Evolutionary conservation across 2,329 filamentous ascomycete genomes (phyloP).

Genomic region (Colletotrichum sp.): DNA sequence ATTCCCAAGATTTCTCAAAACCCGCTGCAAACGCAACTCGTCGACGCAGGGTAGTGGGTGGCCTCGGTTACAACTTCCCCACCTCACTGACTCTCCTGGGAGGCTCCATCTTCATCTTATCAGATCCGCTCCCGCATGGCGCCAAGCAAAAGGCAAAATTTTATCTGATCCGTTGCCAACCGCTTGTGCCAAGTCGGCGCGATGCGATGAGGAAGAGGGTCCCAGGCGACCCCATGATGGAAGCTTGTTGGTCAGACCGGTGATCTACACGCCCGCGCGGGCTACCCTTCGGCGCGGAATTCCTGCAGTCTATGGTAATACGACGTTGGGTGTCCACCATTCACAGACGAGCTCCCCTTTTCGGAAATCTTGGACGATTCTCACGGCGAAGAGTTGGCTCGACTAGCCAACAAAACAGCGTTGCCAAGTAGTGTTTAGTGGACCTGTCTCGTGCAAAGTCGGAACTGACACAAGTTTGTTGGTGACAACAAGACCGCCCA

Average conservation of each 20-base stretch:
- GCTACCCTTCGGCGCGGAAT: not conserved
- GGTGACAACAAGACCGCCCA: not conserved
- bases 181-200: not conserved
- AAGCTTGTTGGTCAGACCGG: not conserved
- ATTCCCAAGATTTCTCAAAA: not conserved
- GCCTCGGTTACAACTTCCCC: not conserved
- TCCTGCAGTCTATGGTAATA: not conserved
- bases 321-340: not conserved
- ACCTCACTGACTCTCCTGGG: not conserved
- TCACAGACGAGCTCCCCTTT: not conserved
- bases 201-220: not conserved
- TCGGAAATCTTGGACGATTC: not conserved
- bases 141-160: not conserved
- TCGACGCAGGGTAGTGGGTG: not conserved
- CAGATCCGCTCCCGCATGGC: constrained; percentile 8
- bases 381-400: not conserved
- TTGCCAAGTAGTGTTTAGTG: not conserved
- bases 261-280: not conserved
- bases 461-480: not conserved
- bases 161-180: constrained; percentile 13
- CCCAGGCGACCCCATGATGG: not conserved
- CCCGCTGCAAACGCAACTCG: not conserved
- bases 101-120: constrained; percentile 8
- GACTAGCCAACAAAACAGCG: not conserved
- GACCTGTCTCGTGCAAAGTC: constrained; percentile 1